Evolutionary conservation across 2,329 filamentous ascomycete genomes (phyloP), one percentile per base, ranked within the genome.

Genomic region (Claviceps citrina): DNA sequence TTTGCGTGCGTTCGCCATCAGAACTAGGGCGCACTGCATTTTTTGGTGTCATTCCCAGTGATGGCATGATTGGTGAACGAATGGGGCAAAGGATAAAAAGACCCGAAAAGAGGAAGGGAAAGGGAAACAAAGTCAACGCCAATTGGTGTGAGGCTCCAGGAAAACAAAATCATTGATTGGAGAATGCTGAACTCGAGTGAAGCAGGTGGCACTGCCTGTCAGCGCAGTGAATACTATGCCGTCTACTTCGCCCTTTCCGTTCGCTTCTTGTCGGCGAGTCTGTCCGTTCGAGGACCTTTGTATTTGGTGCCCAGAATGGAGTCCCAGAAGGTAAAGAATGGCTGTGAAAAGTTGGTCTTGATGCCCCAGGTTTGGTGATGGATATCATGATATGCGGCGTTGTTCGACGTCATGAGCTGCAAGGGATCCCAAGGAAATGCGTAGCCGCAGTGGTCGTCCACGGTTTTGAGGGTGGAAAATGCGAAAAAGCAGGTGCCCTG

Each of bases 311-410:
- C 78, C 18, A 94, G 67, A 22, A 86, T 55, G 35, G 73, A 70
- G 58, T 98, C 91, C 85, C 91, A 96, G 63, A 95, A 86, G 36
- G 83, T 95, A 64, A 96, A 95, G 65, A 87, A 93, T 3, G 84
- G 84, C 61, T 93, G 84, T 5, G 79, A 81, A 59, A 85, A 93
- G 63, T 93, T 93, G 47, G 81, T 83, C 72, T 96, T 98, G 70
- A 98, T 94, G 42, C 91, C 91, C 87, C 89, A 96, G 61, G 84
- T 93, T 63, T 98, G 91, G 64, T 98, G 91, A 62, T 98, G 91
- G 43, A 98, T 89, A 55, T 98, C 91, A 56, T 98, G 91, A 61
- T 96, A 98, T 27, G 79, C 81, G 20, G 91, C 89, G 51, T 96
- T 95, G 68, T 98, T 96, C 58, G 82, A 82, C 33, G 87, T 93